phyloP scores from a whole-genome alignment of 257 asterid species.

The Scutellaria galericulata region DNA sequence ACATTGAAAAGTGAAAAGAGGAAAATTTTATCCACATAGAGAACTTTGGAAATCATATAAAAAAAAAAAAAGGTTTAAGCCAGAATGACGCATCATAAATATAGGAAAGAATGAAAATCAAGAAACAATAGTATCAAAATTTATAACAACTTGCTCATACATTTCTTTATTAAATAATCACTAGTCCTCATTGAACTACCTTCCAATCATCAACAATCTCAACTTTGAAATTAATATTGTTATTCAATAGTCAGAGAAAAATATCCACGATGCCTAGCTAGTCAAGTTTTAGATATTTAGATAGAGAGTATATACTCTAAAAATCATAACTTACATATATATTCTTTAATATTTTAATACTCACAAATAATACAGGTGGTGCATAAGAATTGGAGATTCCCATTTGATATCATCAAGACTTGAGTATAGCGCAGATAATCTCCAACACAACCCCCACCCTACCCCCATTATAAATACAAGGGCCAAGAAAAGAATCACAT shows the following conservation, averaged over 20 bases:
- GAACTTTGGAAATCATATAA: no score
- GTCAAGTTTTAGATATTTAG: conserved; percentile 39
- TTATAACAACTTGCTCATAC: conserved; percentile 8
- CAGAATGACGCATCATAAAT: background rate
- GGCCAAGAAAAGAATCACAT: background rate
- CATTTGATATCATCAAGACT: conserved; percentile 36
- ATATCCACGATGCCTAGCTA: conserved; percentile 6
- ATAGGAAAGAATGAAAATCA: background rate
- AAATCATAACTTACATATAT: background rate
- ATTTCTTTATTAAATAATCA: background rate
- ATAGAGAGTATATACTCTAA: background rate
- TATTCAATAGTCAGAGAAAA: conserved; percentile 24
- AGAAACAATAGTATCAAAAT: conserved; percentile 19
- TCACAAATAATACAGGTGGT: conserved; percentile 49
- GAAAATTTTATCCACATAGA: no score
- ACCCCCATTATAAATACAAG: conserved; percentile 28
- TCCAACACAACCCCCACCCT: background rate
- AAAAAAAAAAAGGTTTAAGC: background rate
- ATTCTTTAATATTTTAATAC: conserved; percentile 3
- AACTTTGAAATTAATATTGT: background rate
- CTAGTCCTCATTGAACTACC: conserved; percentile 2
- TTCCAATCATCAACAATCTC: conserved; percentile 19
- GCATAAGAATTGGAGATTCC: conserved; percentile 29
- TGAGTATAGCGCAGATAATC: conserved; percentile 25
- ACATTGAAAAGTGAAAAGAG: no score